These are phyloP conservation scores for Acarospora socialis DNA, from an alignment of 2,329 filamentous ascomycete genomes.

Conservation along the genomic window DNA sequence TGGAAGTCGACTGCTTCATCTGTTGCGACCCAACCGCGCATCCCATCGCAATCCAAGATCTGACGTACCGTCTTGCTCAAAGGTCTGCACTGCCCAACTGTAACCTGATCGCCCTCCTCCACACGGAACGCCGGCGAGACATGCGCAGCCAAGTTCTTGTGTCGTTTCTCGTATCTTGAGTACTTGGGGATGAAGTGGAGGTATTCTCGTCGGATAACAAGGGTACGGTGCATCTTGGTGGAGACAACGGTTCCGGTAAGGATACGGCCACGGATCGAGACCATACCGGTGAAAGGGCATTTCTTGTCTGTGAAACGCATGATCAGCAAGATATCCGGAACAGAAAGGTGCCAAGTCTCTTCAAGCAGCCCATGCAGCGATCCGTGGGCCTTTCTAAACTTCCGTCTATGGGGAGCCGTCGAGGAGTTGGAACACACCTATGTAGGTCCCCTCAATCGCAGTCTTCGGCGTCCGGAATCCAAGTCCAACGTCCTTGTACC, in stretches of 20 bases:
- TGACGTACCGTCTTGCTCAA: conserved; percentile 97
- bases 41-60: conserved; percentile 5
- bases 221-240: conserved; percentile 99
- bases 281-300: conserved; percentile 98
- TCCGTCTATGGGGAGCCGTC: too few species aligned
- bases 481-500: conserved; percentile 99
- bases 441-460: conserved; percentile 98
- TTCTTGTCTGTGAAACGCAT: conserved; percentile 72
- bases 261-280: conserved; percentile 99
- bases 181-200: conserved; percentile 99
- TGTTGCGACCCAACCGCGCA: too few species aligned
- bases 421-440: conserved; percentile 57
- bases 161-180: conserved; percentile 99
- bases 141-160: conserved; percentile 99
- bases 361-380: too few species aligned
- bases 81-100: conserved; percentile 97
- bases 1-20: too few species aligned
- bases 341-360: not conserved
- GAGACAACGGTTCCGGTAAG: conserved; percentile 97
- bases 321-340: conserved; percentile 8
- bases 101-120: conserved; percentile 97
- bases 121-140: conserved; percentile 99
- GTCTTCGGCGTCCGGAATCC: conserved; percentile 98
- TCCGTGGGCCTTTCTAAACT: too few species aligned
- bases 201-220: conserved; percentile 99